phyloP scores from a whole-genome alignment of 2,329 filamentous ascomycete genomes.

The Pseudopithomyces chartarum region DNA sequence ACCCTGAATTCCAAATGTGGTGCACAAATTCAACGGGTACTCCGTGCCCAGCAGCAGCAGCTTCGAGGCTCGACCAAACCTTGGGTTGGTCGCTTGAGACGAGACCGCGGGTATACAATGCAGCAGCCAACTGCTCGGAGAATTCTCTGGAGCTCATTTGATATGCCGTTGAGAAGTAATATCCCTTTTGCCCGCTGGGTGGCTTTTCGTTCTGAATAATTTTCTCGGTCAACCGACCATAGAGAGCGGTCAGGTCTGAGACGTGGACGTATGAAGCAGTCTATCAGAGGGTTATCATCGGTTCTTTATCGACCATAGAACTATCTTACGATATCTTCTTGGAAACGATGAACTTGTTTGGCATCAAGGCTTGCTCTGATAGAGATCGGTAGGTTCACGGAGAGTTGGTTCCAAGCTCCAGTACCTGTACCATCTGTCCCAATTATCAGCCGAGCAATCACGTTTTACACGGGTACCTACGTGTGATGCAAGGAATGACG shows the following conservation, averaged over 20 bases:
- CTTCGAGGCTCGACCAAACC: slow-evolving; percentile 2
- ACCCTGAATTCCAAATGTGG: slow-evolving; percentile 9
- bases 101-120: slow-evolving; percentile 4
- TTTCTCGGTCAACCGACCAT: not conserved
- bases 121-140: not conserved
- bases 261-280: not conserved
- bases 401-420: slow-evolving; percentile 8
- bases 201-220: not conserved
- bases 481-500: not conserved
- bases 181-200: slow-evolving; percentile 2
- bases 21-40: slow-evolving; percentile 9
- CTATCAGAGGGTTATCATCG: not conserved
- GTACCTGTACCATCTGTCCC: slow-evolving; percentile 4
- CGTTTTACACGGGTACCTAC: not conserved
- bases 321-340: not conserved
- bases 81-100: not conserved
- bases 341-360: not conserved
- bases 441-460: not conserved
- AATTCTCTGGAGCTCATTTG: slow-evolving; percentile 3
- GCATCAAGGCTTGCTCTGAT: not conserved
- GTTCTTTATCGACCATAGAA: not conserved
- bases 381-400: not conserved
- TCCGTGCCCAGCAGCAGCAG: slow-evolving; percentile 4
- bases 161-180: slow-evolving; percentile 7
- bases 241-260: not conserved